phyloP scores from a whole-genome alignment of 805 yeast species.

The Metschnikowia henanensis region DNA sequence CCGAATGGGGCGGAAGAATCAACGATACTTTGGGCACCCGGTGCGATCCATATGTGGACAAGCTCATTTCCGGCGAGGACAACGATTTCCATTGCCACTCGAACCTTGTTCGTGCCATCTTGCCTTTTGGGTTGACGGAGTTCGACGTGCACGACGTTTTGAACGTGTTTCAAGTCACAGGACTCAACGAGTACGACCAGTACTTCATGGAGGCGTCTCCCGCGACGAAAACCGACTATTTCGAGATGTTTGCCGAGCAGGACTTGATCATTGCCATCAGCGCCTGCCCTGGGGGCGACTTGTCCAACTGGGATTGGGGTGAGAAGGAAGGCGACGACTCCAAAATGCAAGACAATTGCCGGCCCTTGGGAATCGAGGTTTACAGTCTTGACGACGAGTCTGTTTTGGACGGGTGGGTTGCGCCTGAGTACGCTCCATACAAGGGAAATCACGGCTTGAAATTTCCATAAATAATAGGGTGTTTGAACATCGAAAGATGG shows the following conservation, averaged over 20 bases:
- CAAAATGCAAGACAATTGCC: constrained; percentile 60
- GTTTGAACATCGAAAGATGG: too few relatives aligned
- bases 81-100: constrained; percentile 70
- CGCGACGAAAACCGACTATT: constrained; percentile 56
- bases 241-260: constrained; percentile 66
- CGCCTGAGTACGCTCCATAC: constrained; percentile 52
- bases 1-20: constrained; percentile 64
- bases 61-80: constrained; percentile 60
- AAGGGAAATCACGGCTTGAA: constrained; percentile 58
- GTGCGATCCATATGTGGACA: constrained; percentile 70
- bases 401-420: constrained; percentile 49
- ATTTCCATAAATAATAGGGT: constrained; percentile 1
- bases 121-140: constrained; percentile 62
- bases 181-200: constrained; percentile 62
- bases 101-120: constrained; percentile 57
- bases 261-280: constrained; percentile 63
- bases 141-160: constrained; percentile 68
- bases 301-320: constrained; percentile 73
- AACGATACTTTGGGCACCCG: constrained; percentile 69
- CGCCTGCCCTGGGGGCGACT: constrained; percentile 72
- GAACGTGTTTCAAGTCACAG: constrained; percentile 70
- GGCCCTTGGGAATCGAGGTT: constrained; percentile 64
- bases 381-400: constrained; percentile 49
- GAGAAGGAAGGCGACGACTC: constrained; percentile 46
- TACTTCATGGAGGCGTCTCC: constrained; percentile 74